Percentiles rank a stretch among this genome's conserved stretches.
phyloP scores from a whole-genome alignment of 2,329 filamentous ascomycete species.

The Aplosporella prunicola region DNA sequence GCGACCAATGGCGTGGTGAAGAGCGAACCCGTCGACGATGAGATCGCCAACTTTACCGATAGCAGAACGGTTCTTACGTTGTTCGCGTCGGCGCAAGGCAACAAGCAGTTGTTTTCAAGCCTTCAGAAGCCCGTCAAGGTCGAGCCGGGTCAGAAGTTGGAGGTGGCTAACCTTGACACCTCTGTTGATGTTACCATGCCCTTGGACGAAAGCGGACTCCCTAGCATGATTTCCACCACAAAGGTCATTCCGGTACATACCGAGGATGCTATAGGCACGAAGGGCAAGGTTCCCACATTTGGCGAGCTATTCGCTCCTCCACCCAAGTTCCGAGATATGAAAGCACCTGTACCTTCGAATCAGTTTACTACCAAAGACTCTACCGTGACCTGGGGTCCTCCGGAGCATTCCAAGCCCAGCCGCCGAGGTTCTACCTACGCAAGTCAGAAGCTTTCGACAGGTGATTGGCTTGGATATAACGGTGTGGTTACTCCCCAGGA shows the following conservation, averaged over 20 bases:
- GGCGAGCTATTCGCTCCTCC: slow-evolving; percentile 67
- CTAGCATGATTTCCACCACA: slow-evolving; percentile 63
- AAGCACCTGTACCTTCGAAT: slow-evolving; percentile 63
- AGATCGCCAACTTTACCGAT: slow-evolving; percentile 17
- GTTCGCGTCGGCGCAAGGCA: slow-evolving; percentile 61
- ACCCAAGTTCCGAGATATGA: slow-evolving; percentile 53
- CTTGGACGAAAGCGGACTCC: slow-evolving; percentile 57
- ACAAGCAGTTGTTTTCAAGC: slow-evolving; percentile 70
- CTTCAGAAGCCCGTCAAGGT: slow-evolving; percentile 48
- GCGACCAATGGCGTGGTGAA: slow-evolving; percentile 10
- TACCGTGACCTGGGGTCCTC: slow-evolving; percentile 40
- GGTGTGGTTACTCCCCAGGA: slow-evolving; percentile 33
- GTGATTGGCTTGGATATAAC: slow-evolving; percentile 54
- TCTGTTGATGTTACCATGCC: slow-evolving; percentile 37
- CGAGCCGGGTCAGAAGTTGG: slow-evolving; percentile 23
- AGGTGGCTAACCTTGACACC: slow-evolving; percentile 28
- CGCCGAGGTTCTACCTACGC: slow-evolving; percentile 49
- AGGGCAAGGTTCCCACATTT: slow-evolving; percentile 52
- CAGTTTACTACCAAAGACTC: slow-evolving; percentile 52
- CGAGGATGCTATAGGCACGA: slow-evolving; percentile 35
- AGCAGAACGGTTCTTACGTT: slow-evolving; percentile 62
- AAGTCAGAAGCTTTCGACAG: slow-evolving; percentile 54
- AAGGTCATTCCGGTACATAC: slow-evolving; percentile 50
- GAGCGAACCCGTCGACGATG: slow-evolving; percentile 9
- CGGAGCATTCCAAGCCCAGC: slow-evolving; percentile 43